Percentiles rank a stretch among this genome's conserved stretches.
Evolutionary conservation across 495 filamentous ascomycete genomes (phyloP).

Genomic region (Evernia prunastri): DNA sequence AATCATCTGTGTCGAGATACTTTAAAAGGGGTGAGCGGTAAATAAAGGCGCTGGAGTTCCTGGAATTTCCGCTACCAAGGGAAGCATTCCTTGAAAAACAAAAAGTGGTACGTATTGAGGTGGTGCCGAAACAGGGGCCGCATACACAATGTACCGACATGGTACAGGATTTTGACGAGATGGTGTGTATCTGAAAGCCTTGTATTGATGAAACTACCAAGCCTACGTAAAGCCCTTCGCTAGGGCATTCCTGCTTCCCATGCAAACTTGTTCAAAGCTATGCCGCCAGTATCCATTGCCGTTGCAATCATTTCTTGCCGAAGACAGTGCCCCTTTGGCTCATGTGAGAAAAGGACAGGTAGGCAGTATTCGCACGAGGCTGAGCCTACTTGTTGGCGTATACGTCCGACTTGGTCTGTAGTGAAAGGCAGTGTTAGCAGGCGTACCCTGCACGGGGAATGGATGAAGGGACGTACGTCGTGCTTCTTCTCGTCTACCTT

Average conservation of each 20-base stretch:
- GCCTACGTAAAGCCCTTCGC: neutral
- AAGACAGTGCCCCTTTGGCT: neutral
- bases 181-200: neutral
- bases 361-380: neutral
- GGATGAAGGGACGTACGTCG: conserved; percentile 23
- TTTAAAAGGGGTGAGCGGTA: too few species aligned
- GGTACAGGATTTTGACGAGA: neutral
- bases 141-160: too few species aligned
- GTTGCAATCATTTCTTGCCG: neutral
- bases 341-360: neutral
- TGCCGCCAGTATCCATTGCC: neutral
- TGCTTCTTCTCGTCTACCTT: conserved; percentile 52
- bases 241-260: neutral
- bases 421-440: neutral
- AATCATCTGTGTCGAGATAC: too few species aligned
- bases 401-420: conserved; percentile 19
- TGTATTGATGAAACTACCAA: conserved; percentile 4
- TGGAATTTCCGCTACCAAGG: too few species aligned
- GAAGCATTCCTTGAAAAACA: too few species aligned
- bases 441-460: neutral
- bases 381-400: conserved; percentile 20
- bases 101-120: too few species aligned
- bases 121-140: too few species aligned
- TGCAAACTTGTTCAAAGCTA: neutral
- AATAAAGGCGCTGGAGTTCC: too few species aligned